Percentiles rank a stretch among this genome's conserved stretches.
Conservation (phyloP, 192 early-diverging fungal genomes). For the Coemansia sp. region DNA sequence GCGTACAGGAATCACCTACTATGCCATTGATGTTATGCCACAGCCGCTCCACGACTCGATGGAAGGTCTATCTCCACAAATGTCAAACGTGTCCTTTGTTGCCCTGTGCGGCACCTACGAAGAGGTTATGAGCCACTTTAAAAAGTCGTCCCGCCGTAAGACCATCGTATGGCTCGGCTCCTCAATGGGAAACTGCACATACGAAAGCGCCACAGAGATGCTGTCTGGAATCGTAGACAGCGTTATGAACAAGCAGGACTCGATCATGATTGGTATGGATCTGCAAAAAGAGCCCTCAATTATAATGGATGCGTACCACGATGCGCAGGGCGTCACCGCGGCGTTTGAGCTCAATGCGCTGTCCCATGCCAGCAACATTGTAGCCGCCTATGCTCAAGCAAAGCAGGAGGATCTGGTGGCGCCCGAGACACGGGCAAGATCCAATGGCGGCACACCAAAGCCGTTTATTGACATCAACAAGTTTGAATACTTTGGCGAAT, state of each 20-base stretch:
- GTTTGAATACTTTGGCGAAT: constrained; percentile 75
- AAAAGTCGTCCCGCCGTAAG: constrained; percentile 60
- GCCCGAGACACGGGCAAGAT: neutral
- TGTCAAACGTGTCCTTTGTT: constrained; percentile 67
- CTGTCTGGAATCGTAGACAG: constrained; percentile 56
- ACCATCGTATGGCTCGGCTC: constrained; percentile 88
- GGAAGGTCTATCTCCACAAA: constrained; percentile 60
- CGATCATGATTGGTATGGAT: constrained; percentile 86
- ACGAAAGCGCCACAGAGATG: constrained; percentile 69
- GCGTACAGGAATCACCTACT: constrained; percentile 72
- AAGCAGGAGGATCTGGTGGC: constrained; percentile 8
- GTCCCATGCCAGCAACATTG: constrained; percentile 71
- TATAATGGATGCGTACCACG: constrained; percentile 84
- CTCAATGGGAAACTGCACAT: constrained; percentile 79
- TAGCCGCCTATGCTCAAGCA: constrained; percentile 44
- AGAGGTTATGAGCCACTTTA: constrained; percentile 67
- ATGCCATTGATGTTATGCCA: constrained; percentile 89
- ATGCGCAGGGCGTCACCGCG: constrained; percentile 70
- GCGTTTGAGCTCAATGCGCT: constrained; percentile 88
- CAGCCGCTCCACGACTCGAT: constrained; percentile 74
- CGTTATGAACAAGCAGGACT: constrained; percentile 69
- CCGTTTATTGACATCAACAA: constrained; percentile 61
- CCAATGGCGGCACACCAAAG: neutral
- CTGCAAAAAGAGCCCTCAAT: constrained; percentile 68
- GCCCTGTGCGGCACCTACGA: constrained; percentile 92